Evolutionary conservation across 352 stramenopile species (phyloP).

Genomic region (Elongisporangium senticosum): DNA sequence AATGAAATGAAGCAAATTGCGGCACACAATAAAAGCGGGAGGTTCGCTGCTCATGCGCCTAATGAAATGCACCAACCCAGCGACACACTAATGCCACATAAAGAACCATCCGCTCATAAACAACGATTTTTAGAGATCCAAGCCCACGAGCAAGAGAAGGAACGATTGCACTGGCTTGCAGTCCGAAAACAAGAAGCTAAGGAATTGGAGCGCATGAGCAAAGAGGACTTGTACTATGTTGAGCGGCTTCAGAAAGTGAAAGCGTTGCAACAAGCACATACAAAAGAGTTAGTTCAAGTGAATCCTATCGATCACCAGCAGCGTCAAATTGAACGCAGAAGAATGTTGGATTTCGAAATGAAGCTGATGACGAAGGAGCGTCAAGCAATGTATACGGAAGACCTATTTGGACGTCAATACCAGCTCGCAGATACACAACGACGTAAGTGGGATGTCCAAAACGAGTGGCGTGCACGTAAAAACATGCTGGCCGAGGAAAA

Average conservation of each 20-base stretch:
- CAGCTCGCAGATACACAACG: constrained; percentile 30
- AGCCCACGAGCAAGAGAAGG: constrained; percentile 5
- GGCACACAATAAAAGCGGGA: not conserved
- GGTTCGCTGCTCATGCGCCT: not conserved
- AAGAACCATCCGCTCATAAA: constrained; percentile 18
- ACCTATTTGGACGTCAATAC: constrained; percentile 37
- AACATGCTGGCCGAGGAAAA: constrained; percentile 43
- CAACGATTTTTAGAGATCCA: not conserved
- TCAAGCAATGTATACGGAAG: constrained; percentile 37
- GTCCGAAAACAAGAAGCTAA: constrained; percentile 19
- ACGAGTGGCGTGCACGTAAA: constrained; percentile 34
- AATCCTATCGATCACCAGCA: constrained; percentile 42
- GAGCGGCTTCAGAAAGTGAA: constrained; percentile 37
- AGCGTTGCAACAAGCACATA: constrained; percentile 15
- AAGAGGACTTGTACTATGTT: constrained; percentile 54
- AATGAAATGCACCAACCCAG: not conserved
- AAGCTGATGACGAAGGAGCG: constrained; percentile 23
- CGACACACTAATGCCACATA: not conserved
- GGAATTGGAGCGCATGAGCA: constrained; percentile 36
- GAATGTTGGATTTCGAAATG: constrained; percentile 29
- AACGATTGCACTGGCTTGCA: constrained; percentile 20
- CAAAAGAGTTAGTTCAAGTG: constrained; percentile 8
- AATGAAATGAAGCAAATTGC: constrained; percentile 19
- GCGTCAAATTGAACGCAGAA: constrained; percentile 40
- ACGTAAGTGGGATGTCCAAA: constrained; percentile 19